Evolutionary conservation across 2,329 filamentous ascomycete species (phyloP).

Genomic region (Beauveria brongniartii): DNA sequence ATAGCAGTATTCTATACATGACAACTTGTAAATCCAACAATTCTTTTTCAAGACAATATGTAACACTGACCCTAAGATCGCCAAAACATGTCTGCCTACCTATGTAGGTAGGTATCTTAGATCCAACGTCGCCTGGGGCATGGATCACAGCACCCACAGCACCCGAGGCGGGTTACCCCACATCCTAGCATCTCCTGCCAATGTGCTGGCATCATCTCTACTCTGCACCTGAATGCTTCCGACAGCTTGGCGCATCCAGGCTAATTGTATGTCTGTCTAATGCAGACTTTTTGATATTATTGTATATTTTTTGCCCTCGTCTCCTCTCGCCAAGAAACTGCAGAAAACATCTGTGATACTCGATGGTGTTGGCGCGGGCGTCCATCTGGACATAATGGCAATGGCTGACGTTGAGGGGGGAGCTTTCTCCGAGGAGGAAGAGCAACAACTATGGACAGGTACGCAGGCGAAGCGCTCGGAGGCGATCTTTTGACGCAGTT

Average conservation of each 20-base stretch:
- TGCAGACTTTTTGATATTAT: neutral
- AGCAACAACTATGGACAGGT: constrained; percentile 89
- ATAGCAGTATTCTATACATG: neutral
- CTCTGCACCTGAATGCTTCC: neutral
- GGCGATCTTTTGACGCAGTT: neutral
- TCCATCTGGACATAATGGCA: constrained; percentile 24
- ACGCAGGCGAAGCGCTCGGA: constrained; percentile 14
- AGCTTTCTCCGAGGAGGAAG: constrained; percentile 62
- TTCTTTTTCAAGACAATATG: neutral
- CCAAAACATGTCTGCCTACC: neutral
- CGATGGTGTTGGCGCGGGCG: constrained; percentile 26
- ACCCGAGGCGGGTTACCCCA: constrained; percentile 9
- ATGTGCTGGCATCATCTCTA: neutral
- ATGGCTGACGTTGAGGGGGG: constrained; percentile 55
- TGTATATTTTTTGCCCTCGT: neutral
- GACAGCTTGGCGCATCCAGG: neutral
- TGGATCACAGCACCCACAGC: constrained; percentile 10
- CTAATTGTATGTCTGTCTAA: neutral
- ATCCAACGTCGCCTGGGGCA: neutral
- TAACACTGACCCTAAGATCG: neutral
- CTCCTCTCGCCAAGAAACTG: neutral
- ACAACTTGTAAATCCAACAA: neutral
- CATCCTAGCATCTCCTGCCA: neutral
- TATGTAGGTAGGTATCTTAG: neutral
- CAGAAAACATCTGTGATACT: constrained; percentile 14